Evolutionary conservation across 2,329 filamentous ascomycete genomes (phyloP).

Genomic region (Diaporthe aspalathi): DNA sequence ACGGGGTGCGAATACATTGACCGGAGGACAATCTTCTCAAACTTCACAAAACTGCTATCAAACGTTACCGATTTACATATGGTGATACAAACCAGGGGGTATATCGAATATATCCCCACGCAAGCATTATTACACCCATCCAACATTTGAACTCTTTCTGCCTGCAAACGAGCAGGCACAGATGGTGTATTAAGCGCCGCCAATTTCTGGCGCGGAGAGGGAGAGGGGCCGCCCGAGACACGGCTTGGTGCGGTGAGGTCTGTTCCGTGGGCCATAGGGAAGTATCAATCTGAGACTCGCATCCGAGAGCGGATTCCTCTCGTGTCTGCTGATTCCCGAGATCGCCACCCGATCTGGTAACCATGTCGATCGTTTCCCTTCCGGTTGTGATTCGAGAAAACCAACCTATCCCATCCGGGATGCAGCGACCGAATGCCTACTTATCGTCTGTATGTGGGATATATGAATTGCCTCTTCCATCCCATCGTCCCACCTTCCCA

Average conservation of each 20-base stretch:
- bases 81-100: background rate
- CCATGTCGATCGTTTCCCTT: background rate
- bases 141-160: background rate
- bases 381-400: no score
- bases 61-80: no score
- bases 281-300: conserved; percentile 12
- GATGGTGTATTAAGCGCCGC: background rate
- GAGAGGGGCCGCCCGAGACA: conserved; percentile 26
- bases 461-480: background rate
- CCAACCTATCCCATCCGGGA: background rate
- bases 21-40: no score
- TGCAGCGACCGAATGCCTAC: background rate
- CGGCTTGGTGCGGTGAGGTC: conserved; percentile 20
- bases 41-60: background rate
- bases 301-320: background rate
- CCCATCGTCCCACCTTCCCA: background rate
- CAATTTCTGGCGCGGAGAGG: background rate
- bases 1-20: background rate
- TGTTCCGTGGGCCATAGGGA: background rate
- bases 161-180: background rate
- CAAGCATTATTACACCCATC: background rate
- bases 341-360: conserved; percentile 4
- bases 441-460: background rate
- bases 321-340: conserved; percentile 29
- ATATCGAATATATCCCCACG: no score